phyloP scores from a whole-genome alignment of 495 filamentous ascomycete genomes.

The Tirmania nivea region DNA sequence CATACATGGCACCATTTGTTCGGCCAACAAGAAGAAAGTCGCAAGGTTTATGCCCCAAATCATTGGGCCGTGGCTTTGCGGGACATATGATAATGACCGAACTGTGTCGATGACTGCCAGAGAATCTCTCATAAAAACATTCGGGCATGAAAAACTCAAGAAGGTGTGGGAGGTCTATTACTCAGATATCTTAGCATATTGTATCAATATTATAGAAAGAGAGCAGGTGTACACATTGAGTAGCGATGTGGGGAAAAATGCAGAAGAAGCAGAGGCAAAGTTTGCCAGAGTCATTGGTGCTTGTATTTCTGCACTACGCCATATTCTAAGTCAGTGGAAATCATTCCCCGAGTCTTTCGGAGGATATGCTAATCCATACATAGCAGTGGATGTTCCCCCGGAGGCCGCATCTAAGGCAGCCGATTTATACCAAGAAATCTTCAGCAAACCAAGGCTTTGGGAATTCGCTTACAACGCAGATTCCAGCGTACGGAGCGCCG shows the following conservation, averaged over 20 bases:
- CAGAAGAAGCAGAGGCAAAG: slow-evolving; percentile 67
- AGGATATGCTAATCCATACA: not conserved
- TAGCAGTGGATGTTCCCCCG: slow-evolving; percentile 5
- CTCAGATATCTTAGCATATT: slow-evolving; percentile 53
- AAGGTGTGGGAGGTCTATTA: slow-evolving; percentile 62
- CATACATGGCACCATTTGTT: slow-evolving; percentile 49
- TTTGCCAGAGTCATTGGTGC: slow-evolving; percentile 59
- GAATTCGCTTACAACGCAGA: slow-evolving; percentile 45
- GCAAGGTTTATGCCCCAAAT: slow-evolving; percentile 53
- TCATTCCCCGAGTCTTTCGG: no score
- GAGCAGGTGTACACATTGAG: slow-evolving; percentile 66
- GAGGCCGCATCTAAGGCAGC: slow-evolving; percentile 32
- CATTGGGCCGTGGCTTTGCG: slow-evolving; percentile 70
- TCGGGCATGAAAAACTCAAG: slow-evolving; percentile 52
- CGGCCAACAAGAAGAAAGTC: slow-evolving; percentile 53
- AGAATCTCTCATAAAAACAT: slow-evolving; percentile 49
- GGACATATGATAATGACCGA: slow-evolving; percentile 66
- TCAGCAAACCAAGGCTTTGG: slow-evolving; percentile 53
- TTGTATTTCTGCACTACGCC: slow-evolving; percentile 33
- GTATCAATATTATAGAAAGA: slow-evolving; percentile 46
- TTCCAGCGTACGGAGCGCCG: slow-evolving; percentile 42
- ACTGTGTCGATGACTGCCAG: slow-evolving; percentile 47
- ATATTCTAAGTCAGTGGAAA: slow-evolving; percentile 24
- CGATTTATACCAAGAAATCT: slow-evolving; percentile 30
- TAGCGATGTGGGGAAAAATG: slow-evolving; percentile 53